Evolutionary conservation across 768 basidiomycete species (phyloP), one percentile per base, ranked within the genome.

Genomic region (Tricholoma flavovirens): DNA sequence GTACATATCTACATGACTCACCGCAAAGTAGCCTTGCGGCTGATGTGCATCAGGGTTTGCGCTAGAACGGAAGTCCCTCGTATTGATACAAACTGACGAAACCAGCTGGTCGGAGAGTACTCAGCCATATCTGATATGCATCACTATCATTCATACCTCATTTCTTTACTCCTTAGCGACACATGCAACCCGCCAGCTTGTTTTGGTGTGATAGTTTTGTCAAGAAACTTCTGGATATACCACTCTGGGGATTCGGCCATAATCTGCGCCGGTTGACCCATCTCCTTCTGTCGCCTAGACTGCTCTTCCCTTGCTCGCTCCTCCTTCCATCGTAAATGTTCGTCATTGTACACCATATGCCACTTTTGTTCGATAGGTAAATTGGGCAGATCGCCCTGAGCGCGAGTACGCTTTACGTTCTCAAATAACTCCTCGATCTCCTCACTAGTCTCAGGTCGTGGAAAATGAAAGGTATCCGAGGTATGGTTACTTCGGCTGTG

Each of bases 211-310:
- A 97, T 84, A 1, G 88, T 88, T 57, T 84, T 83, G 65, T 95
- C 89, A 66, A 98, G 76, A 67, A 97, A 92, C 70, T 87, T 92
- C 69, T 86, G 83, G 60, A 98, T 83, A 67, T 93, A 98, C 88
- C 89, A 97, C 68, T 97, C 90, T 1, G 95, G 93, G 8, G 88
- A 83, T 59, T 88, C 86, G 54, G 84, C 82, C 19, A 81, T 70
- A 19, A 83, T 78, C 19, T 77, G 68, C 5, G 73, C 70, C 6
- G 82, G 62, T 54, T 82, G 81, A 5, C 85, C 83, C 3, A 76
- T 66, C 59, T 88, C 87, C 5, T 73, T 73, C 64, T 84, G 84
- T 65, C 75, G 83, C 66, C 75, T 81, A 19, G 77, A 71, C 62
- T 84, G 83, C 55, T 84, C 83, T 59, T 85, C 81, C 62, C 83